Evolutionary conservation across 768 basidiomycete species (phyloP).

Genomic region (Boletus reticulatus): DNA sequence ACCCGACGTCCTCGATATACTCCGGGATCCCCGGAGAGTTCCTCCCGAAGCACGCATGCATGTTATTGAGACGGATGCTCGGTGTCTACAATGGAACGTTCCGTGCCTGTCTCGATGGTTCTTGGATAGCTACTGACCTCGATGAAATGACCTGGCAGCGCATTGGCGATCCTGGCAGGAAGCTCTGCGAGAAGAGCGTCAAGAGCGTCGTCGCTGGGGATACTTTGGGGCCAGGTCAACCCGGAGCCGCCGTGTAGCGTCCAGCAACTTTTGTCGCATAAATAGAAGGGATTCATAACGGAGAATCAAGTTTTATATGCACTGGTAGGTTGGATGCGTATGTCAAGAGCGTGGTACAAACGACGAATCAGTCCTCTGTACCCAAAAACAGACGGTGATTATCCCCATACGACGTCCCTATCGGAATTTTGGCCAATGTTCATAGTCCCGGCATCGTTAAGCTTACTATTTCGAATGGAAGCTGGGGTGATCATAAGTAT

Average conservation of each 20-base stretch:
- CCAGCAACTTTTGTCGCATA: too few species aligned
- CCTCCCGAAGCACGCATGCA: slow-evolving; percentile 49
- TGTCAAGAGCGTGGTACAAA: neutral
- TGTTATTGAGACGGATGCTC: slow-evolving; percentile 57
- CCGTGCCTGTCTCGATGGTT: slow-evolving; percentile 58
- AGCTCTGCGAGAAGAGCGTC: slow-evolving; percentile 56
- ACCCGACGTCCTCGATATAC: slow-evolving; percentile 43
- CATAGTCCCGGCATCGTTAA: neutral
- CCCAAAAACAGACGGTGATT: neutral
- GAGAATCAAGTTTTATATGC: too few species aligned
- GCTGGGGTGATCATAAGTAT: neutral
- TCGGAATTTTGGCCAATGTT: neutral
- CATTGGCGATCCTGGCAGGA: slow-evolving; percentile 53
- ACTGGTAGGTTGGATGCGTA: too few species aligned
- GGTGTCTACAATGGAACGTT: slow-evolving; percentile 59
- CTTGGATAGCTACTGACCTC: slow-evolving; percentile 52
- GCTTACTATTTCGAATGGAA: neutral
- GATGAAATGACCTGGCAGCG: slow-evolving; percentile 71
- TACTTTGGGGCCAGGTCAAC: too few species aligned
- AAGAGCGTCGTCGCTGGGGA: slow-evolving; percentile 57
- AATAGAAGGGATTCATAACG: too few species aligned
- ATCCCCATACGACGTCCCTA: neutral
- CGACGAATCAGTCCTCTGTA: neutral
- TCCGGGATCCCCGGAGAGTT: slow-evolving; percentile 48
- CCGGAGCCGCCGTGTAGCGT: too few species aligned